phyloP scores from a whole-genome alignment of 2,329 filamentous ascomycete genomes.

The Aspergillus quadrilineatus region DNA sequence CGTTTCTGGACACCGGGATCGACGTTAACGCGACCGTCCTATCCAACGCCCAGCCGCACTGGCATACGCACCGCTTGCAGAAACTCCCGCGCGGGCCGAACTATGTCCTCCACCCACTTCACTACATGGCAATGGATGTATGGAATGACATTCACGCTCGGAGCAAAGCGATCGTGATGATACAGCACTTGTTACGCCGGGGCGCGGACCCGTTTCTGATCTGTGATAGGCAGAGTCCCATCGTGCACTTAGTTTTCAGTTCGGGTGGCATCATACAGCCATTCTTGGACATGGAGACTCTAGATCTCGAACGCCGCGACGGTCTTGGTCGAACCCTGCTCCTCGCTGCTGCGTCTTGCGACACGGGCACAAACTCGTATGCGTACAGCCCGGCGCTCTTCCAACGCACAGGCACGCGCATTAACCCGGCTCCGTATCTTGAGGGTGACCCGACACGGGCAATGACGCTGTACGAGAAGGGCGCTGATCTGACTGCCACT shows the following conservation, averaged over 20 bases:
- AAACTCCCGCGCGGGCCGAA: neutral
- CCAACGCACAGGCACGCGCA: too few species aligned
- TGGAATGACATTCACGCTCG: constrained; percentile 20
- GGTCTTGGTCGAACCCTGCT: constrained; percentile 8
- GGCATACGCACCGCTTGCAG: constrained; percentile 13
- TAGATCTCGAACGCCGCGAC: constrained; percentile 8
- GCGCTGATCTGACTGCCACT: too few species aligned
- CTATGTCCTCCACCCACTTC: constrained; percentile 14
- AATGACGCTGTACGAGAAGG: too few species aligned
- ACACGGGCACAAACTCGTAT: constrained; percentile 3
- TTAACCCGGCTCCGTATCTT: too few species aligned
- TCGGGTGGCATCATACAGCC: neutral
- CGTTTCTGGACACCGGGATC: neutral
- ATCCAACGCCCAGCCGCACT: constrained; percentile 12
- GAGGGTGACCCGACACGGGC: too few species aligned
- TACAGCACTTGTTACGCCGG: constrained; percentile 14
- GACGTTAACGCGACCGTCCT: constrained; percentile 10
- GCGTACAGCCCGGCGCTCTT: neutral
- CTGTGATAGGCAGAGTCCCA: neutral
- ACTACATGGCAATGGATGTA: constrained; percentile 18
- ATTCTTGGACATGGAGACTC: neutral
- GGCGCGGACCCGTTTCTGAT: neutral
- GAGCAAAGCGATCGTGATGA: constrained; percentile 15
- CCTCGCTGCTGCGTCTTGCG: neutral
- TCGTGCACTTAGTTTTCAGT: neutral